These are phyloP conservation scores for Sordaria brevicollis DNA, from an alignment of 495 filamentous ascomycete genomes.

Conservation along the genomic window DNA sequence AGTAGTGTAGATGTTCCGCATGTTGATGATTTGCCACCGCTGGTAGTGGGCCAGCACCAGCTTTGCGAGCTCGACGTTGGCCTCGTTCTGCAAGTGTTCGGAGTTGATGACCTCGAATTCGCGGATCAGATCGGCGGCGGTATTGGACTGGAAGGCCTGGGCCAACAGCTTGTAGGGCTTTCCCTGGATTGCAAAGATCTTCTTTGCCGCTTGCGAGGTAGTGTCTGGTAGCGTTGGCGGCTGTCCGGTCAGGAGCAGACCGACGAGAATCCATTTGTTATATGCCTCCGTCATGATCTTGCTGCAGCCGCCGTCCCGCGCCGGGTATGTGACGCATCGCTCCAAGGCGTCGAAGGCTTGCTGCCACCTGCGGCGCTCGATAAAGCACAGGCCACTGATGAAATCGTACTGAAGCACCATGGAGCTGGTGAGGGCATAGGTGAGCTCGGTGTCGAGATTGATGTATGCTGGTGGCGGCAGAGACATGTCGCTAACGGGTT, in stretches of 20 bases:
- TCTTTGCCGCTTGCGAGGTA: slow-evolving; percentile 37
- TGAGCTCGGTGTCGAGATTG: slow-evolving; percentile 46
- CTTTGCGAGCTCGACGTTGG: slow-evolving; percentile 33
- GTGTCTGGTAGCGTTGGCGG: slow-evolving; percentile 30
- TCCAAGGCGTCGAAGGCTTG: slow-evolving; percentile 63
- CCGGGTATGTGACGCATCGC: slow-evolving; percentile 55
- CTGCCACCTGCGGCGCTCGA: slow-evolving; percentile 59
- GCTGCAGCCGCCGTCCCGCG: slow-evolving; percentile 45
- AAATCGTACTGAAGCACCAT: slow-evolving; percentile 71
- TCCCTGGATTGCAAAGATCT: slow-evolving; percentile 46
- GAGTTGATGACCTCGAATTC: slow-evolving; percentile 46
- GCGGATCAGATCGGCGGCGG: slow-evolving; percentile 42
- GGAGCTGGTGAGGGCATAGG: slow-evolving; percentile 41
- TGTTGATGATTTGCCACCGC: slow-evolving; percentile 37
- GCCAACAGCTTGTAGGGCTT: slow-evolving; percentile 65
- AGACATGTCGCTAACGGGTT: slow-evolving; percentile 21
- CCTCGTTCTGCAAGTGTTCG: slow-evolving; percentile 48
- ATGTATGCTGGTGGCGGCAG: slow-evolving; percentile 40
- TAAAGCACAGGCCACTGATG: slow-evolving; percentile 67
- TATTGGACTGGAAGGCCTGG: slow-evolving; percentile 52
- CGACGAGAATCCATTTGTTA: slow-evolving; percentile 85
- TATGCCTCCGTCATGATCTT: slow-evolving; percentile 82
- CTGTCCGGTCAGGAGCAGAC: slow-evolving; percentile 61
- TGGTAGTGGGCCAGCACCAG: slow-evolving; percentile 41
- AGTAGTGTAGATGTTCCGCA: slow-evolving; percentile 37